Evolutionary conservation across 2,329 filamentous ascomycete genomes (phyloP).

Genomic region (Fusarium sp.): DNA sequence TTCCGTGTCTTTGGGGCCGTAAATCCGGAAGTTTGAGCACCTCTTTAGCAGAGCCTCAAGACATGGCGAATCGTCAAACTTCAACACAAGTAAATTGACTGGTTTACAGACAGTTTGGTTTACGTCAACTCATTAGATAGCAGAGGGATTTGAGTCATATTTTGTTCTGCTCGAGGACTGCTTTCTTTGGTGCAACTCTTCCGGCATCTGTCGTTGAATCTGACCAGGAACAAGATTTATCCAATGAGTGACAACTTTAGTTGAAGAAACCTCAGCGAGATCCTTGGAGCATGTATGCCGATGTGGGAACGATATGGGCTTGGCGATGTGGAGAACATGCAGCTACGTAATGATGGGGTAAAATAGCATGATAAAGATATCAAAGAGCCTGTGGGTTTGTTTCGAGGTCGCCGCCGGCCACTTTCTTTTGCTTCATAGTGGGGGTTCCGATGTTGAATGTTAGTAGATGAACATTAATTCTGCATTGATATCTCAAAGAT

Average conservation of each 20-base stretch:
- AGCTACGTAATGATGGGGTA: conserved; percentile 41
- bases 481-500: neutral
- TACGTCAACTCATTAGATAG: rapidly evolving
- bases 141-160: neutral
- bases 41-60: neutral
- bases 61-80: neutral
- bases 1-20: neutral
- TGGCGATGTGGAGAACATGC: conserved; percentile 5
- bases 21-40: neutral
- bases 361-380: conserved; percentile 32
- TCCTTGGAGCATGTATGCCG: neutral
- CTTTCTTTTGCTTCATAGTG: neutral
- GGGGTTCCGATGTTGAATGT: neutral
- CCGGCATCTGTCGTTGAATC: neutral
- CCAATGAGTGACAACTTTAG: neutral
- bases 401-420: neutral
- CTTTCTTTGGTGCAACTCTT: neutral
- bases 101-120: neutral
- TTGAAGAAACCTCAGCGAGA: neutral
- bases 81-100: neutral
- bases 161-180: too few species aligned
- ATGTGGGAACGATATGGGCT: conserved; percentile 6
- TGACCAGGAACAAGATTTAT: neutral
- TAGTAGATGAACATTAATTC: neutral
- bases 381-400: conserved; percentile 13